Percentiles rank a stretch among this genome's conserved stretches.
These are phyloP conservation scores for Tylopilus balloui DNA, from an alignment of 768 basidiomycete genomes.

Conservation along the genomic window DNA sequence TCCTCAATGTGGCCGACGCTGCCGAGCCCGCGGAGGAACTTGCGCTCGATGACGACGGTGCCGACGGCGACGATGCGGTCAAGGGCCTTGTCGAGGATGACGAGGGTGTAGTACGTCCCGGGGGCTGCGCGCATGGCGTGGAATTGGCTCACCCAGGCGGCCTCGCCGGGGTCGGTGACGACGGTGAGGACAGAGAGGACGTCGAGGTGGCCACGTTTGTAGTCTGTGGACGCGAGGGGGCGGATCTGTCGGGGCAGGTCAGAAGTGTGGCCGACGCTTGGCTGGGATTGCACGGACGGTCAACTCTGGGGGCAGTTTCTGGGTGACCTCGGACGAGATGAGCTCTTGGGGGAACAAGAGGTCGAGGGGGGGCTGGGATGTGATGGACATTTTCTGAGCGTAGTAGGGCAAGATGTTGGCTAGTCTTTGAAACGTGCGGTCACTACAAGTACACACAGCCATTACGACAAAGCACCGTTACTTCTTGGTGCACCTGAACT, in stretches of 20 bases:
- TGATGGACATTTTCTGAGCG: conserved; percentile 21
- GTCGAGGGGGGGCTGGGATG: conserved; percentile 63
- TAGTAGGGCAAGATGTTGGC: neutral
- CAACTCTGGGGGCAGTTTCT: conserved; percentile 51
- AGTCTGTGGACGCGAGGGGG: conserved; percentile 83
- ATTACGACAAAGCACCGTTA: neutral
- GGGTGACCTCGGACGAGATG: conserved; percentile 62
- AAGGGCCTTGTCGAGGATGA: conserved; percentile 68
- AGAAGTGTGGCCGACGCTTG: neutral
- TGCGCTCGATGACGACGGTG: conserved; percentile 84
- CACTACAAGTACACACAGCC: conserved; percentile 2
- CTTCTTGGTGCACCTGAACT: conserved; percentile 8
- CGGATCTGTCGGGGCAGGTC: conserved; percentile 59
- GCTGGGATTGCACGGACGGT: conserved; percentile 6
- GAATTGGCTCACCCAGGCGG: conserved; percentile 70
- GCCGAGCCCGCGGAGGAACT: conserved; percentile 85
- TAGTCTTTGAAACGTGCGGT: no score
- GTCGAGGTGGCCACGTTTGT: conserved; percentile 75
- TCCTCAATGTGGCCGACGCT: conserved; percentile 96
- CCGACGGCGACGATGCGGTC: conserved; percentile 85
- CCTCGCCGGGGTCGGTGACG: conserved; percentile 60
- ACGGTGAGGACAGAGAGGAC: conserved; percentile 72
- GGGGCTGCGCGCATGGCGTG: conserved; percentile 49
- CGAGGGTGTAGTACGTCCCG: conserved; percentile 77
- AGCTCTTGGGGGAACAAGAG: conserved; percentile 71